These are phyloP conservation scores for Achaetomium macrosporum DNA, from an alignment of 2,329 filamentous ascomycete genomes.

Conservation along the genomic window DNA sequence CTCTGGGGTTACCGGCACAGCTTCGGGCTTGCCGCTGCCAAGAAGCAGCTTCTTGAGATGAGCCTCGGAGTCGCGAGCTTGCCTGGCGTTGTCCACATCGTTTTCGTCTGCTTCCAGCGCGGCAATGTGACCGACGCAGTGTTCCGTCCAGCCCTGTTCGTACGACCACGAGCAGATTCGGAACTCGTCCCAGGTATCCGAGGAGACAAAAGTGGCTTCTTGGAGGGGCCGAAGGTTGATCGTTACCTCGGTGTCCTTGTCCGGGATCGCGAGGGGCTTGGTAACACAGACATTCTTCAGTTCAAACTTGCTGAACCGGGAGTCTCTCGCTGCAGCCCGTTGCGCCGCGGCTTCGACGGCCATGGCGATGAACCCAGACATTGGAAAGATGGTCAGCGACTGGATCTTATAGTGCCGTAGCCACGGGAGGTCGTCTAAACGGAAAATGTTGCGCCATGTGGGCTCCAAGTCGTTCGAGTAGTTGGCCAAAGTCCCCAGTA, in stretches of 20 bases:
- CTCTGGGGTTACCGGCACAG: no score
- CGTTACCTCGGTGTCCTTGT: no score
- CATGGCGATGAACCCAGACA: conserved; percentile 39
- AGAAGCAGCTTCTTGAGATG: background rate
- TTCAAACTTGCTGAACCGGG: conserved; percentile 15
- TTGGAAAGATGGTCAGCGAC: conserved; percentile 42
- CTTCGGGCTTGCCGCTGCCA: no score
- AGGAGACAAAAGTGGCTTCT: background rate
- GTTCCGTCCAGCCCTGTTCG: background rate
- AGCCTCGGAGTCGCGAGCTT: background rate
- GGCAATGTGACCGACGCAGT: background rate
- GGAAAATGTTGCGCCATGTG: conserved; percentile 35
- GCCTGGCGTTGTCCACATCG: background rate
- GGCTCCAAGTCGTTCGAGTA: conserved; percentile 32
- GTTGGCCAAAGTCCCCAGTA: conserved; percentile 31
- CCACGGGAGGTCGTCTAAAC: conserved; percentile 38
- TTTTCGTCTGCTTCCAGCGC: no score
- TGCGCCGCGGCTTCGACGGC: conserved; percentile 30
- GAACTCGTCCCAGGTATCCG: background rate
- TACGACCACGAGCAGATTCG: background rate
- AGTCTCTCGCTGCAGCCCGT: background rate
- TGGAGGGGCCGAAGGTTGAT: no score
- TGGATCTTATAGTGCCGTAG: conserved; percentile 44
- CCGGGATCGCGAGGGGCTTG: conserved; percentile 21
- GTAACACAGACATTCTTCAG: conserved; percentile 28